Evolutionary conservation across 1,284 basidiomycete genomes (phyloP).

Genomic region (Paramarasmius palmivorus): DNA sequence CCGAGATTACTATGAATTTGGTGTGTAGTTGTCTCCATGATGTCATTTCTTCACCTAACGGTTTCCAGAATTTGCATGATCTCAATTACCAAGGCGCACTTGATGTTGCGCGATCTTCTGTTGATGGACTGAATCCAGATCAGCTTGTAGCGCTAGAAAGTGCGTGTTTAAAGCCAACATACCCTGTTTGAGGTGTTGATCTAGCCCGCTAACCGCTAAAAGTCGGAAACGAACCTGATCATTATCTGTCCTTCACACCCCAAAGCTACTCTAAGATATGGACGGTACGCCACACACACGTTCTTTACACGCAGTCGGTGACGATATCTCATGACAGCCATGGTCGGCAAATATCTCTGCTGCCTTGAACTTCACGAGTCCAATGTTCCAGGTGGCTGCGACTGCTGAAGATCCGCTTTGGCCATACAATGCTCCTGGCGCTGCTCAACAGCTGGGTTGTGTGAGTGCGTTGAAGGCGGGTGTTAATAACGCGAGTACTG

Average conservation of each 20-base stretch:
- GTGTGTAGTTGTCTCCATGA: constrained; percentile 23
- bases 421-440: constrained; percentile 45
- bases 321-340: constrained; percentile 25
- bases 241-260: constrained; percentile 42
- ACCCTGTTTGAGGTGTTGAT: no score
- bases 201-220: no score
- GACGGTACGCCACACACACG: constrained; percentile 30
- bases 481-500: constrained; percentile 36
- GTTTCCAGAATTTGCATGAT: constrained; percentile 39
- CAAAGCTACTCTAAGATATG: constrained; percentile 43
- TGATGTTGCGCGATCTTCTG: constrained; percentile 41
- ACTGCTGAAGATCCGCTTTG: constrained; percentile 52
- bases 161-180: no score
- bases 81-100: constrained; percentile 41
- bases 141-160: constrained; percentile 47
- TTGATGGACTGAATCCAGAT: constrained; percentile 33
- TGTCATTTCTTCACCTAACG: neutral
- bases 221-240: constrained; percentile 58
- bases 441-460: constrained; percentile 43
- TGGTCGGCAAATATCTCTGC: constrained; percentile 47
- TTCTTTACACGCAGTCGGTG: neutral
- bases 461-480: constrained; percentile 47
- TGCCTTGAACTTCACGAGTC: constrained; percentile 33
- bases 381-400: constrained; percentile 45
- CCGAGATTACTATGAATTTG: constrained; percentile 45